These are phyloP conservation scores for Biscutella laevigata DNA, from an alignment of 441 rosid genomes.

Conservation along the genomic window DNA sequence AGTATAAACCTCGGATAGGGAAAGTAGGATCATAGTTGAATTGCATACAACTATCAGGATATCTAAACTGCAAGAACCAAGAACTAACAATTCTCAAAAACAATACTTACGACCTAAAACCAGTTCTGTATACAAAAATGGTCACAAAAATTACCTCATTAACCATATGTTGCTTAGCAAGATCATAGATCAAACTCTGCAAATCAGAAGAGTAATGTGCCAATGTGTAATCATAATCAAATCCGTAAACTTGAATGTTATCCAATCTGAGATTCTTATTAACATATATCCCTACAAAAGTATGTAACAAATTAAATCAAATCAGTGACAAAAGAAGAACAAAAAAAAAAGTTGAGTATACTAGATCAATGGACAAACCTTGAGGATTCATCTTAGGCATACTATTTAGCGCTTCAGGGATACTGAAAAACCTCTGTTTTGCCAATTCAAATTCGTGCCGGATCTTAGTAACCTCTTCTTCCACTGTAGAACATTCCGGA, in stretches of 20 bases:
- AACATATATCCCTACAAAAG: constrained; percentile 64
- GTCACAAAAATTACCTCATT: constrained; percentile 53
- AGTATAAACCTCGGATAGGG: constrained; percentile 86
- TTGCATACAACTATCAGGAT: constrained; percentile 64
- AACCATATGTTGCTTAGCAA: constrained; percentile 83
- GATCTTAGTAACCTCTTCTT: constrained; percentile 36
- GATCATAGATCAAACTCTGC: constrained; percentile 85
- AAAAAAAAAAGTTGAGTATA: not conserved
- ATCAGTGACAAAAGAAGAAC: not conserved
- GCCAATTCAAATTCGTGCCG: constrained; percentile 55
- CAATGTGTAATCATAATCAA: constrained; percentile 88
- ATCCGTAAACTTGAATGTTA: constrained; percentile 77
- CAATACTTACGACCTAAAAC: not conserved
- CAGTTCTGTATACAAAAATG: not conserved
- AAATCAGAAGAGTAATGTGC: constrained; percentile 78
- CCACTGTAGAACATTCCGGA: constrained; percentile 18
- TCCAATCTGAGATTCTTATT: constrained; percentile 84
- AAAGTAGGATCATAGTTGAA: constrained; percentile 76
- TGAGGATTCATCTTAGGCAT: constrained; percentile 80
- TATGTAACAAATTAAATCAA: not conserved
- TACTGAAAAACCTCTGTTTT: constrained; percentile 53
- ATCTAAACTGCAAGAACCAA: constrained; percentile 53
- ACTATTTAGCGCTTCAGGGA: constrained; percentile 47
- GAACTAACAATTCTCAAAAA: not conserved
- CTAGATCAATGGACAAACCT: constrained; percentile 34